Base-by-base conservation (phyloP, 1,284 basidiomycete genomes). In the Ustilago nuda region DNA sequence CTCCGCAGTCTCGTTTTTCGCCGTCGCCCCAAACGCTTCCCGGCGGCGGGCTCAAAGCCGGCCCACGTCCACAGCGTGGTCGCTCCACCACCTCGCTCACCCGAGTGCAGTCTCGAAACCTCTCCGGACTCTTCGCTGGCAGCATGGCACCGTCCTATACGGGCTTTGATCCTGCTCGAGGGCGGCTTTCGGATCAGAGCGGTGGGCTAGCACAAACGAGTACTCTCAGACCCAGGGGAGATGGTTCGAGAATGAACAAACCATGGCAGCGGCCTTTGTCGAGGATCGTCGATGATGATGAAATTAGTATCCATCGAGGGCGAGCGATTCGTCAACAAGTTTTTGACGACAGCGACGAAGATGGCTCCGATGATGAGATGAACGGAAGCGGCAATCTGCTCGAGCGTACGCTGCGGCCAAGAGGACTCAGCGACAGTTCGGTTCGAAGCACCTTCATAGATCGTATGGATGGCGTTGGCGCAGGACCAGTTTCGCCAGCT, bases 371-470 rank as follows among this genome's bases (percentile, higher is more conserved):
- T 13, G 66, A 70, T 19, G 66, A 66, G 36, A 52, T 64, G 63
- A 59, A 59, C 3, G 58, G 41, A 4, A 67, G 67, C 19, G 55
- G 60, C 46, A 71, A 70, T 51, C 56, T 73, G 19, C 52, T 72
- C 9, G 71, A 71, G 23, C 60, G 67, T 27, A 69, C 72, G 5
- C 63, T 81, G 55, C 75, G 81, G 23, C 72, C 80, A 2, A 63
- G 84, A 23, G 82, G 82, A 4, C 72, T 85, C 35, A 81, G 79
- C 32, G 84, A 85, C 69, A 82, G 80, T 48, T 83, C 82, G 2
- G 78, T 85, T 15, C 78, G 78, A 30, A 83, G 79, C 43, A 82
- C 79, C 0, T 84, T 79, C 55, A 33, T 85, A 30, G 84, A 85
- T 13, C 64, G 80, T 57, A 67, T 46, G 17, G 56, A 73, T 33